A percentile compares a stretch with the other conserved stretches of the same genome.
These are phyloP conservation scores for Gloeostereum incarnatum DNA, from an alignment of 768 basidiomycete species.

Conservation along the genomic window DNA sequence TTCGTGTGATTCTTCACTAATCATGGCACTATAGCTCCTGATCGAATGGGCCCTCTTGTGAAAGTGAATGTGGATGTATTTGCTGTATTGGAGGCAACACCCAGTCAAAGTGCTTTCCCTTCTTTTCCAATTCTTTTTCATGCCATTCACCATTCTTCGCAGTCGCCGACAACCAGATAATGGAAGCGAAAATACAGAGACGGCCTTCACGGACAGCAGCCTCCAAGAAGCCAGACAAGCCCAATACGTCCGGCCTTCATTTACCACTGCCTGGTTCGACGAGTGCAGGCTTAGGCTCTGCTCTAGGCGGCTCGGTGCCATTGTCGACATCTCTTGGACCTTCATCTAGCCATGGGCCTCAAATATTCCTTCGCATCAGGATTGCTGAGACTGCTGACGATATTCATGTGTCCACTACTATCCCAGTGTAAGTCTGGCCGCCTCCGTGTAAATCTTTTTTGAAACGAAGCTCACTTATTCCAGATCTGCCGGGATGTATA, in stretches of 20 bases:
- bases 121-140: too few relatives aligned
- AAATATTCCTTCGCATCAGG: slow-evolving; percentile 74
- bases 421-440: slow-evolving; percentile 67
- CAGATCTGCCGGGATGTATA: slow-evolving; percentile 89
- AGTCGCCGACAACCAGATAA: slow-evolving; percentile 71
- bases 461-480: neutral
- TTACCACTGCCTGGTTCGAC: slow-evolving; percentile 21
- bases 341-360: slow-evolving; percentile 65
- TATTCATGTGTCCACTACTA: slow-evolving; percentile 82
- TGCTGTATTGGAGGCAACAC: slow-evolving; percentile 73
- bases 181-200: slow-evolving; percentile 33
- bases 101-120: slow-evolving; percentile 45
- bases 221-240: neutral
- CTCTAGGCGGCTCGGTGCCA: slow-evolving; percentile 25
- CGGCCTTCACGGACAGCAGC: neutral
- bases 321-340: slow-evolving; percentile 64
- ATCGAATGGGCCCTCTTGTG: slow-evolving; percentile 73
- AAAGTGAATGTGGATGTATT: slow-evolving; percentile 91
- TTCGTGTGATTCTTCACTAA: neutral
- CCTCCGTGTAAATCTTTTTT: neutral
- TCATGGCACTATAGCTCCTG: slow-evolving; percentile 59
- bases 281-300: slow-evolving; percentile 17
- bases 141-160: too few relatives aligned
- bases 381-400: slow-evolving; percentile 77
- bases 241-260: slow-evolving; percentile 25